These are phyloP conservation scores for Penicillium sp. DNA, from an alignment of 2,329 filamentous ascomycete species.

Conservation along the genomic window DNA sequence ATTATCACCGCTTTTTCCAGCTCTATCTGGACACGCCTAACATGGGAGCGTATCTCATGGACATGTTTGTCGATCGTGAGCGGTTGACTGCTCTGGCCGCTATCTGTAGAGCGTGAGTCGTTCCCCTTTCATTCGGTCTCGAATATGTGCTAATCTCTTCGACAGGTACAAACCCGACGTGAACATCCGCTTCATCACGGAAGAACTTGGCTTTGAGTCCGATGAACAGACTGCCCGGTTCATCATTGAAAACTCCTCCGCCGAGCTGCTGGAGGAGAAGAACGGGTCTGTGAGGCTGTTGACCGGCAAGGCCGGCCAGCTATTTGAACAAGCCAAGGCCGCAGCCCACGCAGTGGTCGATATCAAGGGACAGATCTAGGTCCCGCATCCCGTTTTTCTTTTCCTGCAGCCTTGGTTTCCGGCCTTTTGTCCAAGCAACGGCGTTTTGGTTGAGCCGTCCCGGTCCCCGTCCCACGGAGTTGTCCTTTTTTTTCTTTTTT, in stretches of 20 bases:
- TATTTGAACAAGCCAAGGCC: conserved; percentile 72
- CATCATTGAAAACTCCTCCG: conserved; percentile 74
- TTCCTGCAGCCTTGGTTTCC: neutral
- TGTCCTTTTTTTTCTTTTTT: conserved; percentile 1
- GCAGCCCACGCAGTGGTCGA: conserved; percentile 84
- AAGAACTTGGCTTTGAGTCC: conserved; percentile 93
- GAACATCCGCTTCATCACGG: conserved; percentile 84
- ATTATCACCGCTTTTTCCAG: conserved; percentile 97
- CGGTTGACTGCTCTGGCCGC: conserved; percentile 84
- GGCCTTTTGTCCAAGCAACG: conserved; percentile 32
- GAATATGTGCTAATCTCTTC: neutral
- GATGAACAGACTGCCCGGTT: conserved; percentile 90
- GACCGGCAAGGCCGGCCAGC: conserved; percentile 66
- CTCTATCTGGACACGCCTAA: conserved; percentile 91
- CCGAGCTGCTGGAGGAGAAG: conserved; percentile 73
- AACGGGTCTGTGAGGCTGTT: conserved; percentile 71
- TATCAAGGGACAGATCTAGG: conserved; percentile 88
- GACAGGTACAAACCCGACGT: conserved; percentile 87
- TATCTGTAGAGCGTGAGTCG: conserved; percentile 89
- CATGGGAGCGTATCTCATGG: conserved; percentile 98
- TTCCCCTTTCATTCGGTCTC: neutral
- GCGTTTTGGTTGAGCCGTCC: conserved; percentile 3
- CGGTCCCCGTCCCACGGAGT: conserved; percentile 1
- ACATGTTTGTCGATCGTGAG: conserved; percentile 96
- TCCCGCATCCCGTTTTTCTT: conserved; percentile 7